Conservation (phyloP, 2,329 filamentous ascomycete genomes). For the Talaromyces verruculosus region DNA sequence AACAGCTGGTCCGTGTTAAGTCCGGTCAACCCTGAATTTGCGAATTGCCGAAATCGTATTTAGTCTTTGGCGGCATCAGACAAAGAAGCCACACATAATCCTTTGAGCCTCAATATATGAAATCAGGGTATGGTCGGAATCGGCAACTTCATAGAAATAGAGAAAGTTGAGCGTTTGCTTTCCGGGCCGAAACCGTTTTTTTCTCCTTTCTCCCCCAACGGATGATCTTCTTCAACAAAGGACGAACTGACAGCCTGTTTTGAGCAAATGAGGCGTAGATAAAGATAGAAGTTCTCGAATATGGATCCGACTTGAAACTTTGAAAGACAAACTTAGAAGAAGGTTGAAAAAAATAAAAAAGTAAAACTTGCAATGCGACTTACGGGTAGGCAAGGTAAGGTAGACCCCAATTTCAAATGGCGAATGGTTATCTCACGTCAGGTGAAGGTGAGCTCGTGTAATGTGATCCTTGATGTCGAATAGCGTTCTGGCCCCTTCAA, state of each 20-base stretch:
- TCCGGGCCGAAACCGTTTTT: neutral
- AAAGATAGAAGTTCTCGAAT: neutral
- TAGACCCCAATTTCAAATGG: neutral
- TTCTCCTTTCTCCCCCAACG: neutral
- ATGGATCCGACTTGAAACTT: neutral
- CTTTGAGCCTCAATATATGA: slow-evolving; percentile 8
- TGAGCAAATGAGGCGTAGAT: neutral
- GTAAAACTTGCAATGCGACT: neutral
- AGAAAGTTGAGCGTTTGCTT: neutral
- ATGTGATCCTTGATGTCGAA: neutral
- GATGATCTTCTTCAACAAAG: slow-evolving; percentile 13
- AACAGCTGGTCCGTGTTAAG: neutral
- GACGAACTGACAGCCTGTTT: neutral
- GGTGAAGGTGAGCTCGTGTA: neutral
- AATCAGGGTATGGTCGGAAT: slow-evolving; percentile 5
- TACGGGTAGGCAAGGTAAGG: neutral
- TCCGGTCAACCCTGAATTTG: neutral
- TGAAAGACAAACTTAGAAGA: neutral
- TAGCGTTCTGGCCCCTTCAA: neutral
- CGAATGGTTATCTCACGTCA: neutral
- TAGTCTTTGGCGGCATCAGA: slow-evolving; percentile 5
- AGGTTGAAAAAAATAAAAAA: neutral
- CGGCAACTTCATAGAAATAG: neutral
- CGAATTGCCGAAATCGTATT: neutral
- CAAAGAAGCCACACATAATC: slow-evolving; percentile 6